phyloP scores from a whole-genome alignment of 2,329 filamentous ascomycete genomes.

The Aplosporella prunicola region DNA sequence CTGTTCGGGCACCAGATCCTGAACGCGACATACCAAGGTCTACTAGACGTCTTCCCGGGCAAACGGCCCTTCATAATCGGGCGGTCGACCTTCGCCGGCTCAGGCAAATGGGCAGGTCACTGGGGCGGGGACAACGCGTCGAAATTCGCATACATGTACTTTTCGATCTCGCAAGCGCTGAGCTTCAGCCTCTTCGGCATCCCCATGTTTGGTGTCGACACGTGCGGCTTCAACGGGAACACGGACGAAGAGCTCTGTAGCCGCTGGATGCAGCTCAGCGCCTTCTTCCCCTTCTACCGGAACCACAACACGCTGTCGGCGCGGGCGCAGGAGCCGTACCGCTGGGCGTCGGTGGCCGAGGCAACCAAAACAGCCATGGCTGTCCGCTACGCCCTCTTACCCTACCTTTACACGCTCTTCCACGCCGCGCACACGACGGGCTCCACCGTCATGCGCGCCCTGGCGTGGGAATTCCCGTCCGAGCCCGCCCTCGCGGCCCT shows the following conservation, averaged over 20 bases:
- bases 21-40: constrained; percentile 65
- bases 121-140: constrained; percentile 69
- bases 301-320: constrained; percentile 61
- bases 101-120: constrained; percentile 66
- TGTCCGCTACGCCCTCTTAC: constrained; percentile 61
- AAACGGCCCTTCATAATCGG: constrained; percentile 79
- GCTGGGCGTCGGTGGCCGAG: constrained; percentile 55
- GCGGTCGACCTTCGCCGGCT: constrained; percentile 69
- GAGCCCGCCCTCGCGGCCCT: constrained; percentile 58
- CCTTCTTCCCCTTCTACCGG: constrained; percentile 70
- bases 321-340: constrained; percentile 59
- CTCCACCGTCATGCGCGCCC: constrained; percentile 60
- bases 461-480: constrained; percentile 65
- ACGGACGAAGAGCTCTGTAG: constrained; percentile 60
- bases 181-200: constrained; percentile 66
- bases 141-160: constrained; percentile 63
- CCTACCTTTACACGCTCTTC: constrained; percentile 69
- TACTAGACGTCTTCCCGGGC: constrained; percentile 52
- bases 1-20: constrained; percentile 66
- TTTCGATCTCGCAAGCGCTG: constrained; percentile 68
- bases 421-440: constrained; percentile 56
- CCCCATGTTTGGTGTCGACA: constrained; percentile 58
- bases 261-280: constrained; percentile 63
- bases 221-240: constrained; percentile 62
- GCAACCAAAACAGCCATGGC: constrained; percentile 58